phyloP scores from a whole-genome alignment of 208 protist species.

The Leptomonas pyrrhocoris region DNA sequence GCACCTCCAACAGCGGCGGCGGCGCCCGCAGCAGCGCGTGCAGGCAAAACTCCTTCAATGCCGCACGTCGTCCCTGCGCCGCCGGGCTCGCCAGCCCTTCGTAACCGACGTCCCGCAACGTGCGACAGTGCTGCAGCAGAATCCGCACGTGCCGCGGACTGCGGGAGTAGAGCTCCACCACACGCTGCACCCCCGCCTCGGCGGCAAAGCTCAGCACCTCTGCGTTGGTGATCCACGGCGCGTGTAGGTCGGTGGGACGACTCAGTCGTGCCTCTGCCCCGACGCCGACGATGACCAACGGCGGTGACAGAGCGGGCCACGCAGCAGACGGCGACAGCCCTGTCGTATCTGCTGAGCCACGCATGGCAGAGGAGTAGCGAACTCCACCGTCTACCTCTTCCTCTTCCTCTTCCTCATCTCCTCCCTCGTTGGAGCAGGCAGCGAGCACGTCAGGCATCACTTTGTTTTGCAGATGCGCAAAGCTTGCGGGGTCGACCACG shows the following conservation, averaged over 20 bases:
- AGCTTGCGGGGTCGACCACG: slow-evolving; percentile 17
- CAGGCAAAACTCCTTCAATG: slow-evolving; percentile 14
- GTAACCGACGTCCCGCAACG: slow-evolving; percentile 21
- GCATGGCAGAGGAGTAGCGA: neutral
- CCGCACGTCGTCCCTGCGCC: slow-evolving; percentile 18
- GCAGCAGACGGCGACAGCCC: neutral
- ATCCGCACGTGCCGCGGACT: slow-evolving; percentile 26
- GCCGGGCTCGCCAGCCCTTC: slow-evolving; percentile 18
- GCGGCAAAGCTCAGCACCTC: slow-evolving; percentile 36
- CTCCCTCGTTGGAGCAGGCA: slow-evolving; percentile 22
- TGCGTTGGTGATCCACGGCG: slow-evolving; percentile 1
- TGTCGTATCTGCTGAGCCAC: neutral
- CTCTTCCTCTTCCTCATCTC: slow-evolving; percentile 1
- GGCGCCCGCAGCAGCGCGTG: slow-evolving; percentile 21
- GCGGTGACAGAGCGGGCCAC: slow-evolving; percentile 14
- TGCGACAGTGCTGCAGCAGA: slow-evolving; percentile 20
- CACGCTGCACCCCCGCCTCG: slow-evolving; percentile 42
- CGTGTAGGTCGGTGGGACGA: neutral
- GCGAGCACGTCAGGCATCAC: slow-evolving; percentile 18
- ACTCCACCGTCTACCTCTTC: neutral
- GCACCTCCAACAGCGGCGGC: slow-evolving; percentile 23
- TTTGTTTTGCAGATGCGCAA: slow-evolving; percentile 21
- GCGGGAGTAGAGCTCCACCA: slow-evolving; percentile 43
- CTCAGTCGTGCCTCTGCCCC: slow-evolving; percentile 28
- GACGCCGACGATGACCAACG: slow-evolving; percentile 40